Base-by-base conservation (phyloP, 768 basidiomycete species). In the Boletus bicolor region DNA sequence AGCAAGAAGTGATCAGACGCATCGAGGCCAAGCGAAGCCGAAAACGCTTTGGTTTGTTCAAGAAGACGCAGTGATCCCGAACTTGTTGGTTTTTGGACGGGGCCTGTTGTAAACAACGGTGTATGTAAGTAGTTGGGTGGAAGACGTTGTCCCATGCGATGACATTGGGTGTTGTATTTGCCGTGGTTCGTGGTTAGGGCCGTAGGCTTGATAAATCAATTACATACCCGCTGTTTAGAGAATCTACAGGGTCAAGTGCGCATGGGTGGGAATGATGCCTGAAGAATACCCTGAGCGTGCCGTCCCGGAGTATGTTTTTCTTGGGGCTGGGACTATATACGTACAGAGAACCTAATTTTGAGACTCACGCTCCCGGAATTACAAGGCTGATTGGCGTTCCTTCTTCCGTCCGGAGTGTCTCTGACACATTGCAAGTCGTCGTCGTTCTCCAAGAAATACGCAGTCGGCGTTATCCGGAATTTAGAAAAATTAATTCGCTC, bases 1-100 rank as follows among this genome's bases (percentile, higher is more conserved):
- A 93, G 68, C 76, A 80, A 19, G 89, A 91, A 71, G 82, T 81
- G 51, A 73, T 79, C 59, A 71, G 73, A 59, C 73, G 77, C 53
- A 72, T 86, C 10, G 85, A 79, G 28, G 77, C 73, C 51, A 93
- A 89, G 75, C 79, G 75, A 56, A 73, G 72, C 52, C 76, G 75
- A 50, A 72, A 72, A 48, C 73, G 82, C 48, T 83, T 83, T 62
- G 73, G 76, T 17, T 44, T 72, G 43, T 52, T 75, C 37, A 54
- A 49, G 52, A 68, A 10, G 48, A 39, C 26, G 7, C 0, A 14
- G 0, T 67, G 52, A 64, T 19, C 36, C 46, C 34, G 32, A 8
- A 14, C 10, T 46, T 12, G 34, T 35, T 3, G 14, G 21, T 7
- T 24, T 19, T 10, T 24, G 21, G 21, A 24, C 24, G 42, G 21